Conservation (phyloP, 2,329 filamentous ascomycete genomes). For the Talaromyces funiculosus region DNA sequence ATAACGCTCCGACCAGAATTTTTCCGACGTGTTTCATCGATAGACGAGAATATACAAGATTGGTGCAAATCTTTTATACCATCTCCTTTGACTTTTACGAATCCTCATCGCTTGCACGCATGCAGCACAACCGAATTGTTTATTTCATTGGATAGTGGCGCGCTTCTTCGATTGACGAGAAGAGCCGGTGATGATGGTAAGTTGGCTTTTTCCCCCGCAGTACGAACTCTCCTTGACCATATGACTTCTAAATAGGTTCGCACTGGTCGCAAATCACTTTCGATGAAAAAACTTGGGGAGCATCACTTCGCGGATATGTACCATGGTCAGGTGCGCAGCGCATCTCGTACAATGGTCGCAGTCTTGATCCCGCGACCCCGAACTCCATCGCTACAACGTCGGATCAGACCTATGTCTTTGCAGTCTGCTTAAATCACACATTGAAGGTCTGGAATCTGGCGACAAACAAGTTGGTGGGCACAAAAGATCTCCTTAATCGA, state of each 20-base stretch:
- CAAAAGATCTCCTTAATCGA: conserved; percentile 70
- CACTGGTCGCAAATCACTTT: conserved; percentile 44
- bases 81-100: conserved; percentile 68
- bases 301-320: conserved; percentile 44
- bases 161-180: conserved; percentile 61
- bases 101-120: conserved; percentile 74
- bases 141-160: conserved; percentile 55
- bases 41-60: conserved; percentile 68
- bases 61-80: conserved; percentile 70
- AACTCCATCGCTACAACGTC: conserved; percentile 43
- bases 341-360: conserved; percentile 38
- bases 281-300: conserved; percentile 45
- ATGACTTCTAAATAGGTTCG: conserved; percentile 25
- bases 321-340: conserved; percentile 40
- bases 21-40: conserved; percentile 64
- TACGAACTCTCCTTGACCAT: too few relatives aligned
- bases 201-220: background rate
- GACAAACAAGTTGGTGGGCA: conserved; percentile 70
- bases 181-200: conserved; percentile 49
- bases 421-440: conserved; percentile 81
- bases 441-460: conserved; percentile 83
- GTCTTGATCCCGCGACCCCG: conserved; percentile 38
- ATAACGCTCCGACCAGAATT: conserved; percentile 77
- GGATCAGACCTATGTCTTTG: conserved; percentile 56
- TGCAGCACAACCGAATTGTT: conserved; percentile 68